Conservation (phyloP, 2,329 filamentous ascomycete genomes). For the Decorospora gaudefroyi region DNA sequence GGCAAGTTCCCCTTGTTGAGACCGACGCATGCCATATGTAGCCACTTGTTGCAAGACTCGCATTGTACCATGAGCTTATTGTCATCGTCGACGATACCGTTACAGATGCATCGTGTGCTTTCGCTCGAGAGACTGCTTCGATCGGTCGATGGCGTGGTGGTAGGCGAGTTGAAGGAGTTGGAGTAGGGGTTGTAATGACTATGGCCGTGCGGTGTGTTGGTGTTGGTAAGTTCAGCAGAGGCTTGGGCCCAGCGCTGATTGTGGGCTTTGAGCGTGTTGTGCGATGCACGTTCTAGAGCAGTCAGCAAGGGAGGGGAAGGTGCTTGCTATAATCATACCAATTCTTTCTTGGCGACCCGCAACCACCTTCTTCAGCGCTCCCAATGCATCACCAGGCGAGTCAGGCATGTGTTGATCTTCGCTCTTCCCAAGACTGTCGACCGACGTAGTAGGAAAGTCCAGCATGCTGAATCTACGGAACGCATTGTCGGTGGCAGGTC, state of each 20-base stretch:
- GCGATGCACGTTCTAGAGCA: conserved; percentile 36
- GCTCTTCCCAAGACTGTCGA: conserved; percentile 23
- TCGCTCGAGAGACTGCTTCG: conserved; percentile 57
- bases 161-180: conserved; percentile 52
- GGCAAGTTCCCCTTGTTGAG: conserved; percentile 55
- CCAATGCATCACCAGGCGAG: conserved; percentile 47
- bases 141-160: conserved; percentile 59
- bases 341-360: conserved; percentile 44
- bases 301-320: conserved; percentile 21
- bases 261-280: conserved; percentile 49
- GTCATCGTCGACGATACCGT: conserved; percentile 53
- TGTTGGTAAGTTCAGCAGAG: conserved; percentile 44
- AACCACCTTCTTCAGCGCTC: conserved; percentile 49
- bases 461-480: conserved; percentile 42
- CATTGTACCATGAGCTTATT: conserved; percentile 65
- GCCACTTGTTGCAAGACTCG: conserved; percentile 66
- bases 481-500: conserved; percentile 26
- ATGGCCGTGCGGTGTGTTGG: conserved; percentile 23
- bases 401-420: conserved; percentile 37
- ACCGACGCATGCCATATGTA: conserved; percentile 63
- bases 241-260: conserved; percentile 54
- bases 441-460: conserved; percentile 38
- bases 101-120: conserved; percentile 62
- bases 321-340: conserved; percentile 30
- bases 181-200: conserved; percentile 44